phyloP scores from a whole-genome alignment of 208 protist genomes.

The Tritrichomonas musculus region DNA sequence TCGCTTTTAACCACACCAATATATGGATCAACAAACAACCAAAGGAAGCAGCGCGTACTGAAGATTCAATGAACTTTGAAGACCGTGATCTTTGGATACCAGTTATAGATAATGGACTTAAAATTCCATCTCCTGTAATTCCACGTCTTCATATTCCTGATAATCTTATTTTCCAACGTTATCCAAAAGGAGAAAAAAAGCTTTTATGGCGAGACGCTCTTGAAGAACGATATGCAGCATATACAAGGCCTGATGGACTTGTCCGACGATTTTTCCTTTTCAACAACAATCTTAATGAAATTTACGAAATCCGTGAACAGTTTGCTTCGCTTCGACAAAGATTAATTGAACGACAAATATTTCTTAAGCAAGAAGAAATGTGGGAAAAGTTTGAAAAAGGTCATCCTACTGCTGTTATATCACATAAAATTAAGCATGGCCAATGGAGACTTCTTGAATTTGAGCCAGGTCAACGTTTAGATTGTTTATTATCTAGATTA shows the following conservation, averaged over 20 bases:
- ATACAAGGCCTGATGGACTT: neutral
- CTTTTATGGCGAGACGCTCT: neutral
- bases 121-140: slow-evolving; percentile 3
- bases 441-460: neutral
- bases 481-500: neutral
- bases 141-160: neutral
- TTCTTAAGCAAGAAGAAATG: neutral
- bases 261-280: neutral
- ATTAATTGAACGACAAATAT: neutral
- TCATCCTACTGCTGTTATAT: neutral
- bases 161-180: neutral
- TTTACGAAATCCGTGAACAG: slow-evolving; percentile 9
- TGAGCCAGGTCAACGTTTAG: neutral
- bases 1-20: neutral
- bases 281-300: neutral
- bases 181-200: slow-evolving; percentile 5
- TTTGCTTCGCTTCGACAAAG: neutral
- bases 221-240: slow-evolving; percentile 18
- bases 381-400: neutral
- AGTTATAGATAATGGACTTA: neutral
- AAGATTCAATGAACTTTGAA: neutral
- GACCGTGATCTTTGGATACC: neutral
- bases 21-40: neutral
- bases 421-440: slow-evolving; percentile 16
- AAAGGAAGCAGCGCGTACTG: neutral